These are phyloP conservation scores for Dendrobium officinale DNA, from an alignment of 106 monocot genomes.

Conservation along the genomic window DNA sequence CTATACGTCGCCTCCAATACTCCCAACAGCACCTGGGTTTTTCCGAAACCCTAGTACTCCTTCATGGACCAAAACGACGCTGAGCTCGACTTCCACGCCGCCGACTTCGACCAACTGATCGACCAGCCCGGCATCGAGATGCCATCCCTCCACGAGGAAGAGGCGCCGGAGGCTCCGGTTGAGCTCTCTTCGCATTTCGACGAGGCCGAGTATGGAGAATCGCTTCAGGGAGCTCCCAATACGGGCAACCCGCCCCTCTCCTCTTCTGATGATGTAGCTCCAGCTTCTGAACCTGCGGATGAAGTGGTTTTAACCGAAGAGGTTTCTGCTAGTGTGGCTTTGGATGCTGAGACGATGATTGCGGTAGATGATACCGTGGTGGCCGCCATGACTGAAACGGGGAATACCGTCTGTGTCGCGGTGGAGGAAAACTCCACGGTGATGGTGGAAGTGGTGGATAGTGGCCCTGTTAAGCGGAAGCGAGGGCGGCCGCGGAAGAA, in stretches of 20 bases:
- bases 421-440: not conserved
- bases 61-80: slow-evolving; percentile 9
- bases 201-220: not conserved
- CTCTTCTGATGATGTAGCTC: not conserved
- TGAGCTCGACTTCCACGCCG: not conserved
- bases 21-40: slow-evolving; percentile 7
- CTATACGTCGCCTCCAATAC: not conserved
- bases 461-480: slow-evolving; percentile 42
- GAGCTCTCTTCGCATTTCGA: not conserved
- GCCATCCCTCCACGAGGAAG: not conserved
- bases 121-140: not conserved
- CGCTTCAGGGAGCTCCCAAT: not conserved
- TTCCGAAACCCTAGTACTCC: slow-evolving; percentile 18
- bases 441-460: slow-evolving; percentile 1
- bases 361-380: too few species aligned
- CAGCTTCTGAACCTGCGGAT: not conserved
- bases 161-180: not conserved
- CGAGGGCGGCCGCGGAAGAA: slow-evolving; percentile 68
- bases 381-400: not conserved
- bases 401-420: not conserved
- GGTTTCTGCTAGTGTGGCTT: not conserved
- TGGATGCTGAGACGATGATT: not conserved
- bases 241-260: not conserved
- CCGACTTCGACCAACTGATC: not conserved
- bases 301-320: not conserved